Evolutionary conservation across 2,329 filamentous ascomycete genomes (phyloP), one percentile per base, ranked within the genome.

Genomic region (Aspergillus quadrilineatus): DNA sequence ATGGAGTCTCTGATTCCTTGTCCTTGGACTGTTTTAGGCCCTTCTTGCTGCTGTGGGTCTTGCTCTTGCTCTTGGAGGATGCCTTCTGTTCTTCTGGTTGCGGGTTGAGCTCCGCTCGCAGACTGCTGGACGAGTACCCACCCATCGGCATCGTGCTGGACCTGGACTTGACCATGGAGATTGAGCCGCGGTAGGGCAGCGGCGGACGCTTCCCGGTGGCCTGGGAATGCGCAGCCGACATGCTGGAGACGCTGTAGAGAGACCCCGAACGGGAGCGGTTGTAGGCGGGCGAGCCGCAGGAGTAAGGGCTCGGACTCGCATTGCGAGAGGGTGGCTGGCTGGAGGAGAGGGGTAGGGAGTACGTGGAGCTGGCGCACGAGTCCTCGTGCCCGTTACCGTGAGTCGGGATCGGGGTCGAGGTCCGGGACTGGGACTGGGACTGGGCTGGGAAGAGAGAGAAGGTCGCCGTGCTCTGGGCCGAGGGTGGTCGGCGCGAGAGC

Each of bases 31-130:
- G 47, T 32, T 41, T 41, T 22, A 50, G 4, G 41, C 62, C 63
- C 49, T 64, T 65, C 56, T 60, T 64, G 15, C 62, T 59, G 29
- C 53, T 10, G 22, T 22, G 51, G 29, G 32, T 36, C 7, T 54
- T 55, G 17, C 39, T 53, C 34, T 39, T 45, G 55, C 6, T 64
- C 59, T 37, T 37, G 9, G 8, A 5, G 4, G 7, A 5, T 14
- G 7, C 4, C 34, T 37, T 9, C 32, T 4, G 9, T 46, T 59
- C 44, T 45, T 49, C 14, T 57, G 22, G 41, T 53, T 61, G 37
- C 65, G 66, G 34, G 34, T 37, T 37, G 9, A 67, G 58, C 36
- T 70, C 69, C 0, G 69, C 69, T 4, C 65, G 67, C 10, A 72
- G 58, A 34, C 67, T 71, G 53, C 61, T 69, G n/a, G 65, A 52